Evolutionary conservation across 1,284 basidiomycete species (phyloP), one percentile per base, ranked within the genome.

Genomic region (Sanghuangporus sanghuang): DNA sequence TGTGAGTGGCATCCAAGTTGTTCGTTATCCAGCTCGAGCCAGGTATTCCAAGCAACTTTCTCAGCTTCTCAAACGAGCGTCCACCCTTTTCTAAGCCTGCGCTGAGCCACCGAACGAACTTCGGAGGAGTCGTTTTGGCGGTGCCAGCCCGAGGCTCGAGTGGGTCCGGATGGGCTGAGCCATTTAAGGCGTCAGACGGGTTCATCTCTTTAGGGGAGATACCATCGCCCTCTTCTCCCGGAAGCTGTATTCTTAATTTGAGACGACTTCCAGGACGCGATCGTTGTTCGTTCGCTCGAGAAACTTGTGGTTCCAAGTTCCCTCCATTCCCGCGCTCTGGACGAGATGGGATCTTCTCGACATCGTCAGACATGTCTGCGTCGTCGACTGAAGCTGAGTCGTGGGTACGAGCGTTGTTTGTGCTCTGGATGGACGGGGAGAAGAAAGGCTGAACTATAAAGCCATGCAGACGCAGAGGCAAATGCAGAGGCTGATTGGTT

Each of bases 1-100:
- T 11, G 32, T 55, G 64, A n/a, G 59, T 46, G 14, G 60, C 50
- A 48, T 64, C 63, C 18, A 64, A 9, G 16, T 64, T 64, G 11
- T 50, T 64, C 5, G 16, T 48, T 60, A 59, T 55, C 63, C 63
- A 64, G 1, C 49, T 40, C 38, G 54, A 23, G 35, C 60, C 57
- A 14, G 59, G 58, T 27, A 12, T 11, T 12, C 46, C 18, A 27
- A 55, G 36, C 9, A 38, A 11, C 9, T n/a, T 23, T 18, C 36
- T 61, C 23, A 46, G 39, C 42, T 55, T 55, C 21, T 14, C 42
- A 58, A 36, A 3, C 18, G n/a, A 35, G 42, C 23, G 12, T 18
- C 4, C 36, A n/a, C 16, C 40, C 36, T 44, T 18, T 5, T 40
- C n/a, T 21, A 44, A 2, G 21, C 3, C 40, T 1, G 57, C 27